Base-by-base conservation (phyloP, 352 stramenopile species). In the Pythium brassicae region DNA sequence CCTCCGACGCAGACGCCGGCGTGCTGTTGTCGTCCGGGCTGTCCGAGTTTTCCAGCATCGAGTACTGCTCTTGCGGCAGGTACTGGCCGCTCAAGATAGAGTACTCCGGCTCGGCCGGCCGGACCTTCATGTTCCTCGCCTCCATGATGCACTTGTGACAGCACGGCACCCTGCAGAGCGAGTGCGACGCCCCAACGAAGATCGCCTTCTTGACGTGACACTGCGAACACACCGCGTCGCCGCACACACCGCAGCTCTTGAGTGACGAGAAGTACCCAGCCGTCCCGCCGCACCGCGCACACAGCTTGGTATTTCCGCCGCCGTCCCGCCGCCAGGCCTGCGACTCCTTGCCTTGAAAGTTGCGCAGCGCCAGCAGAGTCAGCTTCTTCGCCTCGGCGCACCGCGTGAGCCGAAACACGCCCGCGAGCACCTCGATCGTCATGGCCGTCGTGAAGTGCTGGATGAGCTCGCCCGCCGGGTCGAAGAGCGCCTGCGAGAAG, bases 331-430 rank as follows among this genome's bases (percentile, higher is more conserved):
- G 17, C 12, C 22, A 53, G n/a, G 14, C 56, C 19, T 3, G 26
- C 37, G 32, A 53, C 40, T 66, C 1, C 59, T 64, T 34, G 65
- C 62, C 23, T 62, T 72, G 67, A 62, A 17, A 66, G 29, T 59
- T 63, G 53, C 51, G 26, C 35, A 53, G 43, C 39, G 72, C 52
- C 17, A 86, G 42, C 25, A 81, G 61, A 43, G 73, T 86, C 11
- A 85, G 54, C 52, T 78, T 83, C 63, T 85, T 85, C 40, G 74
- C 74, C 39, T 83, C 67, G 0, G 71, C 69, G 26, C 69, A 81
- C 19, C 58, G 46, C 6, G 75, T 71, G n/a, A 61, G 66, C 27
- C 65, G 68, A 27, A 80, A 56, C 35, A 47, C 47, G 23, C 26
- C 37, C 2, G 35, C 40, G 23, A 62, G 29, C 49, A 51, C 54